Evolutionary conservation across 192 early-diverging fungal species (phyloP), one percentile per base, ranked within the genome.

Genomic region (Radiomyces spectabilis): DNA sequence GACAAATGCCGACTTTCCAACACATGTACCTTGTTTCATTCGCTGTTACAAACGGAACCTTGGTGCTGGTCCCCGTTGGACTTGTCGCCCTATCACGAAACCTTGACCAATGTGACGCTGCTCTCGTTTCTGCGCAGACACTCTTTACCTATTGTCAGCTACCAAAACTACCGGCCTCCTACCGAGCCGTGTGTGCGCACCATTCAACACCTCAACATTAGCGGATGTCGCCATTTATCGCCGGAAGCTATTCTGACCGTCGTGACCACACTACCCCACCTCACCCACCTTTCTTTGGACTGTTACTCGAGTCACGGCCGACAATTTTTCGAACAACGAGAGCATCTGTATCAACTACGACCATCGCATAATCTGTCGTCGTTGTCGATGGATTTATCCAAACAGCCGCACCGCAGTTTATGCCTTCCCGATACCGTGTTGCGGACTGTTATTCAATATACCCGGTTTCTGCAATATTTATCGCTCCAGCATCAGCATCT

Each of bases 51-150:
- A 29, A 38, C 19, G 4, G 41, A 51, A 13, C 45, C 51, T 16
- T 37, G 19, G 8, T 54, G 51, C 16, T 66, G 57, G 57, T 35
- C 51, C 31, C 56, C 51, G 25, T 50, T 66, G 35, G 43, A 54
- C 25, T 45, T 66, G 12, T 59, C 63, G 13, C 51, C 43, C 5
- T 59, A 59, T 19, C 30, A 35, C 10, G 39, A 37, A 3, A 35
- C 27, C 10, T 39, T 66, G 1, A 53, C 50, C 6, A 59, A 58
- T 24, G 35, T 16, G 4, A 32, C 25, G 1, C 25, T 66, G 1
- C 38, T 66, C 13, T 47, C 34, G 4, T 34, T 66, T 22, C 25
- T 66, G 32, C 39, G 43, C 25, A 15, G 29, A 32, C 37, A 47
- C 30, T 52, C 51, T 35, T 43, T 61, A 13, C 49, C 41, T 2